Conservation (phyloP, 148 eudicot genomes). For the Diospyros kaki region DNA sequence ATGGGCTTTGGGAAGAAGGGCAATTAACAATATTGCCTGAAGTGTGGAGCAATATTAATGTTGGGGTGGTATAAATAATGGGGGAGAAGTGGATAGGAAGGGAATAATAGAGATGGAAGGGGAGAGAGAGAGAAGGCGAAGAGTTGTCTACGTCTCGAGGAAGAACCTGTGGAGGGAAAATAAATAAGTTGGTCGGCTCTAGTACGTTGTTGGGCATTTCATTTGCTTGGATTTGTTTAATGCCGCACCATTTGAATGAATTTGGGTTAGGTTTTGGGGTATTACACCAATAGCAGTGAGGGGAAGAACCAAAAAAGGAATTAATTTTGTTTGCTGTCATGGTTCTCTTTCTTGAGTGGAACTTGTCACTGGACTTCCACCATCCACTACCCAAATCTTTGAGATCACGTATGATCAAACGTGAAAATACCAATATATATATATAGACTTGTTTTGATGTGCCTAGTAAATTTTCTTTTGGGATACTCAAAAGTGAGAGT, state of each 20-base stretch:
- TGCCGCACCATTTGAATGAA: constrained; percentile 5
- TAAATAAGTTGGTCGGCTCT: not conserved
- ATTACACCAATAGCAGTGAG: not conserved
- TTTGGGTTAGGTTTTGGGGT: constrained; percentile 4
- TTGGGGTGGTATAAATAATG: constrained; percentile 17
- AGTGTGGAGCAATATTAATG: not conserved
- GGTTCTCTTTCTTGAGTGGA: constrained; percentile 28
- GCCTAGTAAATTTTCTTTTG: not conserved
- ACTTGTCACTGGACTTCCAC: constrained; percentile 26
- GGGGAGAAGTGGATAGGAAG: not conserved
- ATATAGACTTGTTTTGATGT: not conserved
- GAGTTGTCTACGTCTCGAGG: constrained; percentile 1
- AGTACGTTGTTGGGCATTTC: not conserved
- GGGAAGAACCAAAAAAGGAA: not conserved
- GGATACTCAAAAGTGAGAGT: not conserved
- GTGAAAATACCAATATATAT: not conserved
- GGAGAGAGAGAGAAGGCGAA: not conserved
- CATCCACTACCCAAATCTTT: constrained; percentile 1
- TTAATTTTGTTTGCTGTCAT: constrained; percentile 6
- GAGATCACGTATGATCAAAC: not conserved
- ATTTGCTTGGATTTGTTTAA: constrained; percentile 13
- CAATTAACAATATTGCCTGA: not conserved
- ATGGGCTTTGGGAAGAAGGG: not conserved
- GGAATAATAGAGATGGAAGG: constrained; percentile 8
- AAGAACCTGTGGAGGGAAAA: constrained; percentile 10